phyloP scores from a whole-genome alignment of 306 rosid genomes.

The Malus fusca region DNA sequence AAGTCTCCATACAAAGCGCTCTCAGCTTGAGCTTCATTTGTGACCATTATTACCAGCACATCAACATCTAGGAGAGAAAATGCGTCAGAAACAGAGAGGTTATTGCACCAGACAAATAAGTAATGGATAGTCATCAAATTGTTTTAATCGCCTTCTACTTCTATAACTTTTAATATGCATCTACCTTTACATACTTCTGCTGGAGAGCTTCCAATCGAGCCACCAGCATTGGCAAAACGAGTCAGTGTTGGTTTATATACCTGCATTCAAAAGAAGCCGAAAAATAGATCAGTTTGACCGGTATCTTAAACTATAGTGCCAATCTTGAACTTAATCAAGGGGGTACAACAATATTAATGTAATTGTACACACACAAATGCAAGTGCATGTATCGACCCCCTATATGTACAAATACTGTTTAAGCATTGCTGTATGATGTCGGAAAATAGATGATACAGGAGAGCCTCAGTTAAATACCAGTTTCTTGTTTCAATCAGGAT shows the following conservation, averaged over 20 bases:
- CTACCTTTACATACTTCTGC: conserved; percentile 86
- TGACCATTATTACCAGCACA: conserved; percentile 81
- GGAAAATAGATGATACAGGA: not conserved
- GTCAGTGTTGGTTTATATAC: conserved; percentile 71
- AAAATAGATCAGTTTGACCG: conserved; percentile 10
- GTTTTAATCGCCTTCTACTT: not conserved
- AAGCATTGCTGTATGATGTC: too few relatives aligned
- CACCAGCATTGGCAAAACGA: conserved; percentile 68
- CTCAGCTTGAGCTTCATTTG: conserved; percentile 86
- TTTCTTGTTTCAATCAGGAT: not conserved
- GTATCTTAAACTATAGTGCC: conserved; percentile 5
- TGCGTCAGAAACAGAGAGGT: not conserved
- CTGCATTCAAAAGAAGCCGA: conserved; percentile 30
- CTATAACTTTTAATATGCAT: not conserved
- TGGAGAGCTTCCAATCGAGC: conserved; percentile 74
- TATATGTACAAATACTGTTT: not conserved
- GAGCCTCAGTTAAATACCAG: not conserved
- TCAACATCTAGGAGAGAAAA: conserved; percentile 61
- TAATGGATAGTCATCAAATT: too few relatives aligned
- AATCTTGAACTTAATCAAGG: not conserved
- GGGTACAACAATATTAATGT: not conserved
- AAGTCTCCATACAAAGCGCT: conserved; percentile 65
- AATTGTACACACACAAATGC: not conserved
- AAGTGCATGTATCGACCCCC: not conserved
- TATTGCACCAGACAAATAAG: not conserved